These are phyloP conservation scores for Penicillium sp. DNA, from an alignment of 2,329 filamentous ascomycete genomes.

Conservation along the genomic window DNA sequence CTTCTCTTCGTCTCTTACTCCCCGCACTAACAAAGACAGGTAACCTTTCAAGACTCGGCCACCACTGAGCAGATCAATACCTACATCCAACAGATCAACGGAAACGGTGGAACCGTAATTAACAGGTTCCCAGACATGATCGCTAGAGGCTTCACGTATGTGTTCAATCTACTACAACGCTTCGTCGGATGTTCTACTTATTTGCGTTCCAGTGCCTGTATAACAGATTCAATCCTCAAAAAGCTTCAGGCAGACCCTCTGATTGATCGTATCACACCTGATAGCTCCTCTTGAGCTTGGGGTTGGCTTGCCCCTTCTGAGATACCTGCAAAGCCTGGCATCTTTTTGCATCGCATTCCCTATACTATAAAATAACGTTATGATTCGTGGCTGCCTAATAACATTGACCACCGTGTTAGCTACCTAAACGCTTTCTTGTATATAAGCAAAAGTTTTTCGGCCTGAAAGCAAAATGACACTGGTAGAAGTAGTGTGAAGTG, in stretches of 20 bases:
- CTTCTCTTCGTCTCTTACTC: neutral
- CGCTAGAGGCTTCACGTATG: neutral
- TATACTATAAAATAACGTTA: neutral
- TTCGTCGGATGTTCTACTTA: neutral
- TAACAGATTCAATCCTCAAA: neutral
- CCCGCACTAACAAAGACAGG: neutral
- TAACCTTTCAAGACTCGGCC: neutral
- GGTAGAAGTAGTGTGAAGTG: no score
- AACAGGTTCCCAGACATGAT: neutral
- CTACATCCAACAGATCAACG: neutral
- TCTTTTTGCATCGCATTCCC: neutral
- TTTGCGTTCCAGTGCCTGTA: neutral
- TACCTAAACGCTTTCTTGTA: neutral
- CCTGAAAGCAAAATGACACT: no score
- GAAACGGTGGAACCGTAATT: neutral
- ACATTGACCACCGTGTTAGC: neutral
- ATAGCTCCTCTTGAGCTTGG: neutral
- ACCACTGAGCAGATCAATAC: constrained; percentile 1
- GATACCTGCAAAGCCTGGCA: no score
- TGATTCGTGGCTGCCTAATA: neutral
- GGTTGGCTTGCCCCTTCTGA: neutral
- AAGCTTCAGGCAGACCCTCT: neutral
- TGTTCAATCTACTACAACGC: neutral
- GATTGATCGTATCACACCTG: neutral
- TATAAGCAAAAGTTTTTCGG: no score